Conservation (phyloP, 2,329 filamentous ascomycete species). For the Teratosphaeria zuluensis region DNA sequence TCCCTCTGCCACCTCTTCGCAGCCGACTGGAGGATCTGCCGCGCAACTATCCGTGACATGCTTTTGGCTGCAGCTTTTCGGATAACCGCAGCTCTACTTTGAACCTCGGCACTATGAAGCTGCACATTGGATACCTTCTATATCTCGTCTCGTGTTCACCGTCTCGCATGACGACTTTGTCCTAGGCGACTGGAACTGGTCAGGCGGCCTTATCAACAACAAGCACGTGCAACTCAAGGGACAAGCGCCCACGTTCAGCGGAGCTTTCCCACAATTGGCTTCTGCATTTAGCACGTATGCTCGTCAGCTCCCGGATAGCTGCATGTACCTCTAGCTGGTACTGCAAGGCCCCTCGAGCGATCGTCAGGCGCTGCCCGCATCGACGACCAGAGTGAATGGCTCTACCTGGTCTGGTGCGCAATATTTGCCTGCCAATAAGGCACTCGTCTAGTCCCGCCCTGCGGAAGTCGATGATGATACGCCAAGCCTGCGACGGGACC, state of each 20-base stretch:
- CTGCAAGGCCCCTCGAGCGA: background rate
- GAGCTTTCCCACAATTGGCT: background rate
- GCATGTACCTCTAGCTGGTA: background rate
- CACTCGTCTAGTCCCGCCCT: background rate
- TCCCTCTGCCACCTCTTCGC: background rate
- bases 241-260: background rate
- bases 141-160: background rate
- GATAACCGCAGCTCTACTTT: background rate
- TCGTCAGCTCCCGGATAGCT: background rate
- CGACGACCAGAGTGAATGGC: background rate
- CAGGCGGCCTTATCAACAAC: background rate
- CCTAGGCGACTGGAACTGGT: background rate
- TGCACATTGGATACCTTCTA: background rate
- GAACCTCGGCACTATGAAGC: background rate
- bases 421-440: background rate
- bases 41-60: constrained; percentile 2
- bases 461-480: background rate
- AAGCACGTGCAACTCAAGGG: background rate
- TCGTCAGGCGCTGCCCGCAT: background rate
- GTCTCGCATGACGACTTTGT: background rate
- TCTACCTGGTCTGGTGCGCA: background rate
- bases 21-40: constrained; percentile 2
- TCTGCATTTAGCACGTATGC: background rate
- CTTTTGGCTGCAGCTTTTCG: background rate
- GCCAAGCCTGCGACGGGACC: background rate